Conservation (phyloP, 2,329 filamentous ascomycete genomes). For the Aspergillus felis region DNA sequence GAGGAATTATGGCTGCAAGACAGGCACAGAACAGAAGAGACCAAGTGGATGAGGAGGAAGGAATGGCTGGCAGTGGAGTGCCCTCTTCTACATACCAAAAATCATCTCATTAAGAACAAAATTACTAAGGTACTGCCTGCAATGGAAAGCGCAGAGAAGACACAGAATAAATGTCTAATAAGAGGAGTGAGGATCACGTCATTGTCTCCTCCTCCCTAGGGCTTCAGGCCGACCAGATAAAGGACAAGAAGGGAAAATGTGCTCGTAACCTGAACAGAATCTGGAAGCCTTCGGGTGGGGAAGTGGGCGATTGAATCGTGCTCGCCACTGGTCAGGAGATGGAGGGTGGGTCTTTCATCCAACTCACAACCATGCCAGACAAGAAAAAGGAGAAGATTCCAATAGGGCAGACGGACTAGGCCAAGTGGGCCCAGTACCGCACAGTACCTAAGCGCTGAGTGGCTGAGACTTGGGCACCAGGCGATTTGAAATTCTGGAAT, state of each 20-base stretch:
- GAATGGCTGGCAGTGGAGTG: too few relatives aligned
- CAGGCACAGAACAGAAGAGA: too few relatives aligned
- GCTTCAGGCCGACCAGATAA: conserved; percentile 1
- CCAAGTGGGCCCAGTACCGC: background rate
- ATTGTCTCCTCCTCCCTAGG: conserved; percentile 3
- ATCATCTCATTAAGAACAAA: too few relatives aligned
- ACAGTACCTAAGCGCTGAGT: background rate
- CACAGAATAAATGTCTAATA: background rate
- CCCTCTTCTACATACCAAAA: too few relatives aligned
- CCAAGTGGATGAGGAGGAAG: background rate
- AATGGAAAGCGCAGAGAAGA: background rate
- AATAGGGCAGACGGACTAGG: background rate
- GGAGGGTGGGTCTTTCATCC: conserved; percentile 7
- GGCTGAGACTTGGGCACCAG: background rate
- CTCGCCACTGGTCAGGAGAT: conserved; percentile 2
- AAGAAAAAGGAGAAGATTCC: background rate
- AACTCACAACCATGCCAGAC: conserved; percentile 1
- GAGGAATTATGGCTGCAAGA: background rate
- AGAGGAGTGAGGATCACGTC: conserved; percentile 6
- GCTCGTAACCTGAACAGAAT: conserved; percentile 4
- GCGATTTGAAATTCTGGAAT: background rate
- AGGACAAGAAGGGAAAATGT: conserved; percentile 1
- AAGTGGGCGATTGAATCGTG: background rate
- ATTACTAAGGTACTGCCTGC: too few relatives aligned
- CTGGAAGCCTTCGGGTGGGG: conserved; percentile 6